Base-by-base conservation (phyloP, 129 eudicot genomes). In the Dittrichia graveolens region DNA sequence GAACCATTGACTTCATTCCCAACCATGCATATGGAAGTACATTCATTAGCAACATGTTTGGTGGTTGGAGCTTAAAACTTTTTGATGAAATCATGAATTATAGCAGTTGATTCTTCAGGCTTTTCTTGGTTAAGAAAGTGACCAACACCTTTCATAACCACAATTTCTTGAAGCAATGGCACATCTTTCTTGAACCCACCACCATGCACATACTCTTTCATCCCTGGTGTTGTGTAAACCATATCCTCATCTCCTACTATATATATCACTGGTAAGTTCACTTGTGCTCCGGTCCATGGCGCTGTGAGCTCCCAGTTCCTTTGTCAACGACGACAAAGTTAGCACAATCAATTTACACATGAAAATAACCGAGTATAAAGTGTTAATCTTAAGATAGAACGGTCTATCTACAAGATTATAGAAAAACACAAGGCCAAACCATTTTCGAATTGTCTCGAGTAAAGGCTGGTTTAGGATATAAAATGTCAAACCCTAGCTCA, bases 271-370 rank as follows among this genome's bases (percentile, higher is more conserved):
- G 97, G 94, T 12, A 84, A 78, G 3, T 65, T 77, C 64, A 88
- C 81, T 67, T 84, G 67, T 31, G 81, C 88, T 62, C 96, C 93
- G 5, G 83, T 77, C 97, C 97, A 91, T 31, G 96, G 76, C 3
- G 96, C 89, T 16, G 83, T 84, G 31, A 91, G 78, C 83, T 88
- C 97, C 97, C 97, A 91, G 57, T 80, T 91, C 76, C 97, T 91
- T 75, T 55, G 4, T 4, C 39, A 73, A 39, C 19, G 1, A 76
- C 13, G 19, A 7, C 3, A 15, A 46, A 4, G 35, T 40, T 61
- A 70, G 37, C 15, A 15, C 24, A 75, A 40, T 16, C 13, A 31
- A 46, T 15, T 3, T 4, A 64, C n/a, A 13, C 11, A 12, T 52
- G 14, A 31, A 58, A n/a, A 43, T 42, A 15, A 18, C 3, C 7